Conservation (phyloP, 305 asterid species). For the Fraxinus nigra region DNA sequence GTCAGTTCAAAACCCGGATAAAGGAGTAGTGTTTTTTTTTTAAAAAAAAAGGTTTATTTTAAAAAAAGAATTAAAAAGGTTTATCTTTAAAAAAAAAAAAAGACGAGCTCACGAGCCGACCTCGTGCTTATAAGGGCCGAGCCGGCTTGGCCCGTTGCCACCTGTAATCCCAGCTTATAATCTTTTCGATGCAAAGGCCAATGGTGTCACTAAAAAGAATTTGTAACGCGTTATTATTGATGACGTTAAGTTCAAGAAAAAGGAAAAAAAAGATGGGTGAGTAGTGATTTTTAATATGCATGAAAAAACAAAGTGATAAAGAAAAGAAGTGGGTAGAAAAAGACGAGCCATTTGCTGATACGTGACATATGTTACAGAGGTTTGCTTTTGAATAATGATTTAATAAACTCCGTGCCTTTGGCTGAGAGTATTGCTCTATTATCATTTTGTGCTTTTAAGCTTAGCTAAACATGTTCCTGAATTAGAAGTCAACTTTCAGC, state of each 20-base stretch:
- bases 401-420: background rate
- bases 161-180: background rate
- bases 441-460: background rate
- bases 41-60: too few species aligned
- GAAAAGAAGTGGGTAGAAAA: background rate
- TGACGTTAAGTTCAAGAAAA: background rate
- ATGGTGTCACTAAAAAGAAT: background rate
- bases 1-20: too few species aligned
- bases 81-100: too few species aligned
- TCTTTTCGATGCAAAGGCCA: background rate
- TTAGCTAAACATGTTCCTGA: background rate
- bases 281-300: background rate
- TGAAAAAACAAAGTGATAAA: background rate
- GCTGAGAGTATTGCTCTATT: background rate
- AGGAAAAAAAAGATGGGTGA: background rate
- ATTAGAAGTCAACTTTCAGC: background rate
- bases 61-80: too few species aligned
- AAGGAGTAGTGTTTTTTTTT: too few species aligned
- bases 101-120: too few species aligned
- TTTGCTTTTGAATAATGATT: background rate
- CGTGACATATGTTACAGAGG: background rate
- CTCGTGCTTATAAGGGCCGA: too few species aligned
- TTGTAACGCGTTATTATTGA: background rate
- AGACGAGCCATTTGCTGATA: background rate
- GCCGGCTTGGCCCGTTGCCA: too few species aligned